Base-by-base conservation (phyloP, 1,139 yeast genomes). In the Taphrina sp. region DNA sequence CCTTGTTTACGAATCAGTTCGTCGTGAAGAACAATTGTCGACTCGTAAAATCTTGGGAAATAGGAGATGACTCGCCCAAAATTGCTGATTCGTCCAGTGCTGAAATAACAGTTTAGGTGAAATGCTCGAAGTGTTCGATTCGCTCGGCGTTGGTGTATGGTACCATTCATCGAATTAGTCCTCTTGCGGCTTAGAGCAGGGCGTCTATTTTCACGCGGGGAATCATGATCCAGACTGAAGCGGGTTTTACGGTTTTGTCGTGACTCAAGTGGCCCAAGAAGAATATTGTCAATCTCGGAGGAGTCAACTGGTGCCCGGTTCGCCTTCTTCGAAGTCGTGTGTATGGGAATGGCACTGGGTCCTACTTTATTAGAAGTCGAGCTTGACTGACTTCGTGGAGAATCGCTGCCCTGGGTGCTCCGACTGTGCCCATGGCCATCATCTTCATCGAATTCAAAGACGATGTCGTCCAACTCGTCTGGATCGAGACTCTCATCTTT, bases 81-180 rank as follows among this genome's bases (percentile, higher is more conserved):
- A 23, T 58, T 54, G 20, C 58, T 56, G 33, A 58, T 31, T 10
- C 60, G 42, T 5, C 58, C 58, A 28, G 45, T 56, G 38, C 54
- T 38, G 22, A 51, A 26, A 17, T 44, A 58, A 35, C 47, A 44
- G 41, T 26, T 49, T 16, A 42, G 24, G 19, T 52, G 56, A 12
- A 52, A 42, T 16, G 45, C 42, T 12, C 49, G 49, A 42, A 52
- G 28, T 1, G 20, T 39, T 4, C 42, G 36, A 26, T 31, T 41
- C 5, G 56, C 45, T 8, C 49, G 52, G 17, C 57, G 26, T 26
- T 43, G 49, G 3, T 22, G 43, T 19, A 14, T 46, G 19, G 39
- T 28, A 14, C 14, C n/a, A 34, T 28, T 22, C n/a, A 19, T 8
- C 29, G 51, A 26, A 33, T 24, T 33, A 10, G 55, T 31, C 14